Percentiles rank a stretch among this genome's conserved stretches.
phyloP scores from a whole-genome alignment of 75 land plant species.

The Selaginella moellendorffii region DNA sequence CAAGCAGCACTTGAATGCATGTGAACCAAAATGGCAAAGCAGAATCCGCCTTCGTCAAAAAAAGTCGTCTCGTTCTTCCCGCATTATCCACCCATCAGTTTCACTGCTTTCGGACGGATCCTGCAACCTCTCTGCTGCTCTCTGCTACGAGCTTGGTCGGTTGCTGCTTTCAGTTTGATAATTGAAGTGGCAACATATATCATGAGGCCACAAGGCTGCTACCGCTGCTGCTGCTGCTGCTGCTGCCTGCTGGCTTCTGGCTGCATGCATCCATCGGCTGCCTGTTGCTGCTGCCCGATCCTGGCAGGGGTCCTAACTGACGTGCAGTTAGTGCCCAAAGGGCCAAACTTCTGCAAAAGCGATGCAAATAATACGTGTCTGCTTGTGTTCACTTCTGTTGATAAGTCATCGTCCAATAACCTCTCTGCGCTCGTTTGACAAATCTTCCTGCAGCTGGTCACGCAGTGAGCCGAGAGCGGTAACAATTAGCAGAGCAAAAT shows the following conservation, averaged over 20 bases:
- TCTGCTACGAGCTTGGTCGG: not conserved
- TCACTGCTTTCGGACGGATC: too few relatives aligned
- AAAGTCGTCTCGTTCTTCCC: too few relatives aligned
- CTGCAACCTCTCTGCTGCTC: not conserved
- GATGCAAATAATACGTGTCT: not conserved
- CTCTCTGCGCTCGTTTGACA: too few relatives aligned
- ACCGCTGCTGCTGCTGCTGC: not conserved
- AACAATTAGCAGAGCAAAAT: too few relatives aligned
- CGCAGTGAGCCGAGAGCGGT: too few relatives aligned
- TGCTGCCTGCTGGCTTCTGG: too few relatives aligned
- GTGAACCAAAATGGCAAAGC: too few relatives aligned
- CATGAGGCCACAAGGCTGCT: not conserved
- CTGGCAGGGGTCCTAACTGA: not conserved
- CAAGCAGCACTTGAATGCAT: too few relatives aligned
- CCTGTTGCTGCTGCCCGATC: not conserved
- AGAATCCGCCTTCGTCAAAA: too few relatives aligned
- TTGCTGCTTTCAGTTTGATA: not conserved
- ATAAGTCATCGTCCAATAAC: not conserved
- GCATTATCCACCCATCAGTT: too few relatives aligned
- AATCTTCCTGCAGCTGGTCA: too few relatives aligned
- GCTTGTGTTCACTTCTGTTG: not conserved
- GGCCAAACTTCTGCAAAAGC: not conserved
- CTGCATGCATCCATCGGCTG: too few relatives aligned
- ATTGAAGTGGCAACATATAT: conserved; percentile 1
- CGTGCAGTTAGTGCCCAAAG: not conserved